phyloP scores from a whole-genome alignment of 768 basidiomycete genomes.

The Gloeopeniophorella convolvens region DNA sequence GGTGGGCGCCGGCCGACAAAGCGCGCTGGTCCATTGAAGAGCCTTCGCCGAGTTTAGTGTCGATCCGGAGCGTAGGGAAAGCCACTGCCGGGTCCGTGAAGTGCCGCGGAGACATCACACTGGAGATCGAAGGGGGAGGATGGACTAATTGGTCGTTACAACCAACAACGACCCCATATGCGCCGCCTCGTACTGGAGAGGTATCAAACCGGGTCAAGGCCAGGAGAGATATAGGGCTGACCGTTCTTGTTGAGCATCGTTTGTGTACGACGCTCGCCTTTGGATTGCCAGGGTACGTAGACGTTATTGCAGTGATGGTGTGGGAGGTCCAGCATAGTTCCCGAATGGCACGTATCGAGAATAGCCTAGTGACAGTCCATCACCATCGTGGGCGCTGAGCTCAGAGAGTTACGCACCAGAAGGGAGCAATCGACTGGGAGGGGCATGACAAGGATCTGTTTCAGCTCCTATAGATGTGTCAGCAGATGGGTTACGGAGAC shows the following conservation, averaged over 20 bases:
- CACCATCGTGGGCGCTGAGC: background rate
- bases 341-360: slow-evolving; percentile 25
- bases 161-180: no score
- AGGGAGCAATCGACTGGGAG: slow-evolving; percentile 20
- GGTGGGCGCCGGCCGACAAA: no score
- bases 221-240: background rate
- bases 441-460: slow-evolving; percentile 7
- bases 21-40: no score
- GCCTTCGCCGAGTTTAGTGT: background rate
- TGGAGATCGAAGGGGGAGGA: background rate
- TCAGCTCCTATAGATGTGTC: slow-evolving; percentile 16
- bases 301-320: slow-evolving; percentile 24
- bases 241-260: slow-evolving; percentile 18
- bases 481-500: background rate
- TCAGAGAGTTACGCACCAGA: slow-evolving; percentile 6
- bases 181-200: no score
- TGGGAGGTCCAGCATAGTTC: slow-evolving; percentile 24
- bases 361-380: slow-evolving; percentile 15
- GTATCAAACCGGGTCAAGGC: no score
- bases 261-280: slow-evolving; percentile 20
- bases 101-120: background rate
- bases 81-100: no score
- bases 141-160: no score
- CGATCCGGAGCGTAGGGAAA: no score
- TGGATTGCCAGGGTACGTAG: slow-evolving; percentile 24